phyloP scores from a whole-genome alignment of 176 grass and related monocot species.

The Hordeum vulgare region DNA sequence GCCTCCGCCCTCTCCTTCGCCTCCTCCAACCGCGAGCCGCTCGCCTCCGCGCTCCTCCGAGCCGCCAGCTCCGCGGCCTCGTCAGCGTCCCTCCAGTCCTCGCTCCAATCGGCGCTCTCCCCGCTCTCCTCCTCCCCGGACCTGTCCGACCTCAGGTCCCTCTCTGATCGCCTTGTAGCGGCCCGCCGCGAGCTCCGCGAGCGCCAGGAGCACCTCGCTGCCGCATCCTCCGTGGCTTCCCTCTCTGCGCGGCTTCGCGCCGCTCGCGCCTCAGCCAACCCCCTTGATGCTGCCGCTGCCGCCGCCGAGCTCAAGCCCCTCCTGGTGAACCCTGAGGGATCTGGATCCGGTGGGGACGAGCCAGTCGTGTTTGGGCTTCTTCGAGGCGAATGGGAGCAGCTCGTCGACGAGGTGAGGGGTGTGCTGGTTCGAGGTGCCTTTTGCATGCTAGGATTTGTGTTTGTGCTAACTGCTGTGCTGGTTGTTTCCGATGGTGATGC shows the following conservation, averaged over 20 bases:
- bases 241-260: slow-evolving; percentile 44
- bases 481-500: slow-evolving; percentile 16
- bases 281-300: slow-evolving; percentile 40
- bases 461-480: slow-evolving; percentile 21
- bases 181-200: slow-evolving; percentile 60
- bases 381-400: slow-evolving; percentile 61
- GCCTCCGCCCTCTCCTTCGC: slow-evolving; percentile 65
- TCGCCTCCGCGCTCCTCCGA: slow-evolving; percentile 49
- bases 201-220: slow-evolving; percentile 57
- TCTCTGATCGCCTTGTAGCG: slow-evolving; percentile 51
- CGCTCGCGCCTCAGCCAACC: slow-evolving; percentile 48
- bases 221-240: slow-evolving; percentile 37
- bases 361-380: slow-evolving; percentile 68
- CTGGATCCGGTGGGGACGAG: slow-evolving; percentile 33
- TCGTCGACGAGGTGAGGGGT: slow-evolving; percentile 60
- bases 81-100: slow-evolving; percentile 27
- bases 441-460: slow-evolving; percentile 19
- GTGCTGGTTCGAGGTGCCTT: not conserved
- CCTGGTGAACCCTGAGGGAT: slow-evolving; percentile 16
- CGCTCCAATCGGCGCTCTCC: slow-evolving; percentile 47
- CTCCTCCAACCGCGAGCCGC: slow-evolving; percentile 49
- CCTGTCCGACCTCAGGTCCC: slow-evolving; percentile 57
- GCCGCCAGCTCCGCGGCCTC: slow-evolving; percentile 35
- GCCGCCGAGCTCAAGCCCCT: slow-evolving; percentile 45
- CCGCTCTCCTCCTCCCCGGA: slow-evolving; percentile 56